phyloP scores from a whole-genome alignment of 192 early-diverging fungal genomes.

The Coemansia pectinata region DNA sequence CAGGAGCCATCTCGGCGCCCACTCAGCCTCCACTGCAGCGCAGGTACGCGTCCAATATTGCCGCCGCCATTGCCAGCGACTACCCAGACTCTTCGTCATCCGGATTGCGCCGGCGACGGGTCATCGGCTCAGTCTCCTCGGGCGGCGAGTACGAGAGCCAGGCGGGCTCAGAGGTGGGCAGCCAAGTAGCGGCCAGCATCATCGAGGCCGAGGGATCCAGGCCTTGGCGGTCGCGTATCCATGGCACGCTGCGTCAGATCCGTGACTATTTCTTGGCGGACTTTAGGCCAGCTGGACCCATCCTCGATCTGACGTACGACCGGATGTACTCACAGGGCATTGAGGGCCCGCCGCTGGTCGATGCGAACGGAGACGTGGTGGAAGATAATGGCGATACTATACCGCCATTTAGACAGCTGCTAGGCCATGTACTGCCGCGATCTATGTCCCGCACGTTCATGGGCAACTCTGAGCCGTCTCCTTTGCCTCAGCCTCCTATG shows the following conservation, averaged over 20 bases:
- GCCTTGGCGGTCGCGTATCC: background rate
- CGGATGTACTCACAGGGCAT: conserved; percentile 42
- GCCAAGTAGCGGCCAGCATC: conserved; percentile 20
- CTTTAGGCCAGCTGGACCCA: conserved; percentile 41
- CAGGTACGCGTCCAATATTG: background rate
- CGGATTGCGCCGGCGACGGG: conserved; percentile 14
- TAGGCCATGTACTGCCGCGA: conserved; percentile 33
- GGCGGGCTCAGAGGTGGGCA: background rate
- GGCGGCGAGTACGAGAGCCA: background rate
- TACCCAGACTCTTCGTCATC: conserved; percentile 1
- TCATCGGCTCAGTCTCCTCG: background rate
- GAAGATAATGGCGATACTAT: conserved; percentile 36
- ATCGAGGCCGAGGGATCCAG: conserved; percentile 15
- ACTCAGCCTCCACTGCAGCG: background rate
- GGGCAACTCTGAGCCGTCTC: background rate
- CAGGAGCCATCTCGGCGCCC: background rate
- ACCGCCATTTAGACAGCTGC: conserved; percentile 32
- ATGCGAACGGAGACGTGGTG: conserved; percentile 7
- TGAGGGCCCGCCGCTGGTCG: background rate
- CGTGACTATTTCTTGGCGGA: conserved; percentile 52
- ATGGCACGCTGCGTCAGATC: conserved; percentile 22
- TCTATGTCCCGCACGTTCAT: conserved; percentile 26
- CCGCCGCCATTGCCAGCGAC: background rate
- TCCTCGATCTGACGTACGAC: conserved; percentile 53
- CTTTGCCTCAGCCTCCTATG: background rate